Conservation (phyloP, 2,329 filamentous ascomycete genomes). For the Paecilomyces variotii region DNA sequence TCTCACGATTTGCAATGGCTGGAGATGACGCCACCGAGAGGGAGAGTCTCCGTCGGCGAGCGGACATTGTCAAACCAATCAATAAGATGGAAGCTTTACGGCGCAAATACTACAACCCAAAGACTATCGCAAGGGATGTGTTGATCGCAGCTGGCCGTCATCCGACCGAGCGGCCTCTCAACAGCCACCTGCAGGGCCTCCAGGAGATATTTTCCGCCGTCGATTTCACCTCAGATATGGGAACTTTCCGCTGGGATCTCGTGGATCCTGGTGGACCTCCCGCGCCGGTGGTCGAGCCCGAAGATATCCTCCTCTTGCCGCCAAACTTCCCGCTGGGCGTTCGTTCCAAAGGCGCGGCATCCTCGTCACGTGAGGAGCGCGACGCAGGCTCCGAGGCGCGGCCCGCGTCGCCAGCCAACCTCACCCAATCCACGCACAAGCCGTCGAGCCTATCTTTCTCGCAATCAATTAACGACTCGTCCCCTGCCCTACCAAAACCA, state of each 20-base stretch:
- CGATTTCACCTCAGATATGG: constrained; percentile 43
- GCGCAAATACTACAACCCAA: constrained; percentile 49
- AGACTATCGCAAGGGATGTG: constrained; percentile 57
- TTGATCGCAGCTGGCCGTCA: constrained; percentile 55
- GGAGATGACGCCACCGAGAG: constrained; percentile 8
- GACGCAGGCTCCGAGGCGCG: constrained; percentile 1
- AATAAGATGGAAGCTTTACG: constrained; percentile 27
- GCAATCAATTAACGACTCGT: background rate
- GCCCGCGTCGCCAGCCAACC: background rate
- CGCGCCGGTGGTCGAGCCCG: constrained; percentile 16
- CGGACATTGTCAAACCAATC: constrained; percentile 38
- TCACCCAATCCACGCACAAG: background rate
- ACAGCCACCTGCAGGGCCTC: constrained; percentile 49
- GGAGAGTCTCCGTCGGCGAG: constrained; percentile 19
- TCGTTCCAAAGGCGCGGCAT: background rate
- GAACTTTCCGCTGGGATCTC: constrained; percentile 54
- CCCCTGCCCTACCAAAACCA: constrained; percentile 2
- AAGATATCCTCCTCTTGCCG: constrained; percentile 14
- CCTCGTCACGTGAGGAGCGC: constrained; percentile 3
- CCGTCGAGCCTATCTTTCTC: constrained; percentile 1
- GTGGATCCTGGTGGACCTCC: constrained; percentile 49
- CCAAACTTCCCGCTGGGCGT: constrained; percentile 12
- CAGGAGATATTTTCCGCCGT: constrained; percentile 36
- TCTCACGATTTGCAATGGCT: constrained; percentile 6
- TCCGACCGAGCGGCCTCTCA: constrained; percentile 51